Evolutionary conservation across 768 basidiomycete genomes (phyloP), one percentile per base, ranked within the genome.

Genomic region (Gymnopilus junonius): DNA sequence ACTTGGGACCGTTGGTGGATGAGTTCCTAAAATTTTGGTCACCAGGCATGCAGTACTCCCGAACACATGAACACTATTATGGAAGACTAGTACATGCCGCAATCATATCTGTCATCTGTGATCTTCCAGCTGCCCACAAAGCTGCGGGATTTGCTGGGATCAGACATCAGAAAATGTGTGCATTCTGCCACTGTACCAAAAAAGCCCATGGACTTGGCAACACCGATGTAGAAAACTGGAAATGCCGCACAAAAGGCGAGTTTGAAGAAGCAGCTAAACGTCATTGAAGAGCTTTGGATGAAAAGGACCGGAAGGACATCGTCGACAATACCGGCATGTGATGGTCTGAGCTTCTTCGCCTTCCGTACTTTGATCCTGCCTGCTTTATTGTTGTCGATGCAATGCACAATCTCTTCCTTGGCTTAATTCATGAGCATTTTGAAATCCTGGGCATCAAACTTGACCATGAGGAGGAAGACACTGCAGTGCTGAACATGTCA

Each of bases 321-420:
- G 69, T 68, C 53, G 64, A 72, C 8, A 37, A 48, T 21, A 65
- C 64, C 39, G 75, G 78, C 0, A 53, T 78, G 0, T 55, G 74
- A 0, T 81, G 71, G 58, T 67, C 68, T 11, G 68, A 69, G 48
- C 62, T 69, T 17, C 50, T 63, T 10, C 57, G 58, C 10, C 69
- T 82, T 4, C 74, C 76, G 0, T 80, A 80, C 64, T 80, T 75
- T 72, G 65, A 79, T 42, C 71, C 73, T 8, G 65, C 70, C 2
- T 31, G 17, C 1, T 73, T 67, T 21, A 55, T 72, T 8, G 64
- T 78, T 1, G 65, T 80, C 11, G 79, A 83, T 58, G 55, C 75
- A 1, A 81, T 81, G 79, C 81, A 83, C 60, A 72, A 68, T 14
- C 65, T 81, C 0, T 72, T 75, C 31, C 70, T 80, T 1, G 75